Conservation (phyloP, 306 rosid species). For the Aeschynomene evenia region DNA sequence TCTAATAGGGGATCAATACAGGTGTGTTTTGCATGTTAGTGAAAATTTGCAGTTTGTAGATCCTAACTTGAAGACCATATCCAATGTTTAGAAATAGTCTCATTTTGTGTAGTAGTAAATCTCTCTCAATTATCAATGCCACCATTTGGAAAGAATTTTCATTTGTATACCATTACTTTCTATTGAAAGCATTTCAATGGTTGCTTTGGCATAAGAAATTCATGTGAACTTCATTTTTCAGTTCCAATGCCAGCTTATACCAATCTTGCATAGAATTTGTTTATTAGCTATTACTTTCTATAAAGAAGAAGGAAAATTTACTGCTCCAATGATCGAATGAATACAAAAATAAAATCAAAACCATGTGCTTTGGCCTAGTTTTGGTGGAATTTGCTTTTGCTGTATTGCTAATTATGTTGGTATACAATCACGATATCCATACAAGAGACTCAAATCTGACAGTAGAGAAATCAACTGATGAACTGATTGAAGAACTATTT, state of each 20-base stretch:
- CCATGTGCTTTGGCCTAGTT: background rate
- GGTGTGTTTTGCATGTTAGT: background rate
- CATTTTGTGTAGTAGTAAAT: background rate
- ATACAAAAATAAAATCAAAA: background rate
- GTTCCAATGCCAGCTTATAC: no score
- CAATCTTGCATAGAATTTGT: background rate
- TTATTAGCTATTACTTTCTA: background rate
- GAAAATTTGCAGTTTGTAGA: background rate
- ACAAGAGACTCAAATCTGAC: background rate
- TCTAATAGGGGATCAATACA: background rate
- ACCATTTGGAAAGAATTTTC: constrained; percentile 11
- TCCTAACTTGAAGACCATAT: background rate
- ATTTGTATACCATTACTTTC: background rate
- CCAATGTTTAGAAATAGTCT: background rate
- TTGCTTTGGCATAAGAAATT: background rate
- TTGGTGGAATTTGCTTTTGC: background rate
- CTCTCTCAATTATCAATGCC: background rate
- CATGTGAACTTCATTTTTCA: background rate
- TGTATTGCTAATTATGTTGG: background rate
- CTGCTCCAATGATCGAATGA: no score
- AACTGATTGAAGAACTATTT: background rate
- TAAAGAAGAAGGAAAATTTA: background rate
- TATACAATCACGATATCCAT: background rate
- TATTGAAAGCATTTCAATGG: background rate
- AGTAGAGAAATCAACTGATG: background rate